Evolutionary conservation across 768 basidiomycete species (phyloP).

Genomic region (Rhodotorula graminis): DNA sequence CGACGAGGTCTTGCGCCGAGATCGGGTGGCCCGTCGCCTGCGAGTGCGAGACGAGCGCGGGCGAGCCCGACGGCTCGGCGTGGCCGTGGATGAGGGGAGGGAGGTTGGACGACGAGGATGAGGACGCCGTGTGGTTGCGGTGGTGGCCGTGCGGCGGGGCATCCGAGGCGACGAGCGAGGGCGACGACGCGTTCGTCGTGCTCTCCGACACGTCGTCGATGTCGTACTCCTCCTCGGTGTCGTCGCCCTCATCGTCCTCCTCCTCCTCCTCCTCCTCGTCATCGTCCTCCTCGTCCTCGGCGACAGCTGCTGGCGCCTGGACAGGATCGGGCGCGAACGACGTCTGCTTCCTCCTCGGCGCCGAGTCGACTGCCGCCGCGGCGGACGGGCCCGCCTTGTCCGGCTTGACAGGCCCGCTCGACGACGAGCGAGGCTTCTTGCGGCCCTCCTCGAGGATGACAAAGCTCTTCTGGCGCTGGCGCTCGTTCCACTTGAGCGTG

Average conservation of each 20-base stretch:
- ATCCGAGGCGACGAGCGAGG: constrained; percentile 10
- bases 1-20: background rate
- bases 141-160: background rate
- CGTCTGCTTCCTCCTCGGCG: constrained; percentile 5
- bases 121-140: no score
- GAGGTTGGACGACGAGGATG: background rate
- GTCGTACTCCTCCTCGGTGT: constrained; percentile 59
- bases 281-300: background rate
- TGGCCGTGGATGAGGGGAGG: background rate
- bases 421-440: constrained; percentile 19
- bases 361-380: constrained; percentile 1
- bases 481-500: constrained; percentile 98
- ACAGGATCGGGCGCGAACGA: constrained; percentile 1
- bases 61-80: background rate
- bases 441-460: constrained; percentile 63
- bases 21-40: background rate
- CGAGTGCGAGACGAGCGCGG: background rate
- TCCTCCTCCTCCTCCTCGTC: constrained; percentile 41
- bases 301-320: background rate
- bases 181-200: constrained; percentile 27
- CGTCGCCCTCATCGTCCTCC: constrained; percentile 51
- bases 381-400: background rate
- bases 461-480: constrained; percentile 96
- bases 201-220: constrained; percentile 77
- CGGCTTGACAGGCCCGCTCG: no score